A percentile compares a stretch with the other conserved stretches of the same genome.
Conservation (phyloP, 1,139 yeast genomes). For the Candida glucosophila region DNA sequence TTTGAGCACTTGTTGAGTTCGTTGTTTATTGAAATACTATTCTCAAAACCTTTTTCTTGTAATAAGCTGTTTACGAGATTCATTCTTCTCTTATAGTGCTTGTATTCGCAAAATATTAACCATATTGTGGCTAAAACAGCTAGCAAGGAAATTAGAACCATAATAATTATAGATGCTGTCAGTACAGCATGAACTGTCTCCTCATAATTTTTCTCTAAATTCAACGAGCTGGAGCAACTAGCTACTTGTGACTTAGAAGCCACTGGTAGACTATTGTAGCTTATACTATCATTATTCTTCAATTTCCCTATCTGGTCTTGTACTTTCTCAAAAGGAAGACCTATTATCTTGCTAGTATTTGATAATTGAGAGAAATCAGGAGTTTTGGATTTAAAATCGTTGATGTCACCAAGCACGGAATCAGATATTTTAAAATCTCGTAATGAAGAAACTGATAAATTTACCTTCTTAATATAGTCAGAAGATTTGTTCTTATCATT, state of each 20-base stretch:
- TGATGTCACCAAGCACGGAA: constrained; percentile 45
- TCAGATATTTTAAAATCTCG: constrained; percentile 56
- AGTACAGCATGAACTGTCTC: constrained; percentile 19
- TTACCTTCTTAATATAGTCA: constrained; percentile 34
- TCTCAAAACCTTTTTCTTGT: background rate
- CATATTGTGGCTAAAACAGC: constrained; percentile 25
- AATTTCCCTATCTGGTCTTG: constrained; percentile 6
- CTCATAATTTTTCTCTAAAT: constrained; percentile 2
- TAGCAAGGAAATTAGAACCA: constrained; percentile 28
- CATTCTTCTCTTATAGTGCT: constrained; percentile 20
- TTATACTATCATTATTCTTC: constrained; percentile 3
- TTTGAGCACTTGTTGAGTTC: constrained; percentile 13
- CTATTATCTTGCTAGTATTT: constrained; percentile 17
- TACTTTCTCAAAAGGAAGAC: constrained; percentile 13
- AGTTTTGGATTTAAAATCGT: constrained; percentile 33
- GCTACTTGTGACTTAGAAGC: background rate
- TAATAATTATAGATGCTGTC: constrained; percentile 24
- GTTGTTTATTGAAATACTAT: constrained; percentile 6
- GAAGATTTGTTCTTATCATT: constrained; percentile 21
- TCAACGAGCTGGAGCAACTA: constrained; percentile 5
- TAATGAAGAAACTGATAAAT: constrained; percentile 50
- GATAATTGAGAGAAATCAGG: constrained; percentile 52
- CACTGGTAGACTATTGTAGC: background rate
- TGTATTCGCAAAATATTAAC: constrained; percentile 33
- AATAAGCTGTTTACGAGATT: constrained; percentile 8